Evolutionary conservation across 768 basidiomycete genomes (phyloP), one percentile per base, ranked within the genome.

Genomic region (Termitomyces eurrhizus): DNA sequence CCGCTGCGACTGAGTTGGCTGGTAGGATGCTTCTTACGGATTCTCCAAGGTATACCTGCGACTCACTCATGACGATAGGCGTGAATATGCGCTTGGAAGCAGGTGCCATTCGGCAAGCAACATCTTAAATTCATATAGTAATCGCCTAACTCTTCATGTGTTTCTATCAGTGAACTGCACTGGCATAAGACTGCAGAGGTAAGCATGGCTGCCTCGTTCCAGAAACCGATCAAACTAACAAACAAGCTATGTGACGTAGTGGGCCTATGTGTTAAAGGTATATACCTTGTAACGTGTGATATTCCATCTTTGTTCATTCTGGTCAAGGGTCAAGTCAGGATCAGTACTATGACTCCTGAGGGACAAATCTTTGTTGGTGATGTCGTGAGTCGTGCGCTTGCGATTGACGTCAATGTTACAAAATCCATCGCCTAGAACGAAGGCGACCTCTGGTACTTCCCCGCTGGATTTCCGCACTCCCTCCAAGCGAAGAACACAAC

Each of bases 391-490:
- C 29, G 1, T 29, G 29, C 2, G 29, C 29, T 1, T 29, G 29
- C 29, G 29, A 29, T 3, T 4, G 4, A 29, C 29, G 29, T 29
- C 29, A 29, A 29, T 29, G 29, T 4, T 11, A 57, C n/a, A 26
- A 50, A 33, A 36, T 18, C 48, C 46, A 49, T n/a, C 16, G 44
- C 45, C 29, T 18, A 52, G 71, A 59, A 62, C 26, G 62, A 68
- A 33, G 71, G 74, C 26, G 85, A 86, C 65, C 51, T 86, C 0
- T 86, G 85, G 85, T 86, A 78, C 61, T 85, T 85, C 70, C 83
- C 84, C 2, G 68, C 84, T 3, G 84, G 84, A 11, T 76, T 72
- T 49, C 83, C 86, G 0, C 86, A 87, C 64, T 78, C 82, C 46
- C 67, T 84, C 16, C 83, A 84, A 66, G 83, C 83, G 7, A 83